Base-by-base conservation (phyloP, 352 stramenopile genomes). In the Phytophthora capsici region DNA sequence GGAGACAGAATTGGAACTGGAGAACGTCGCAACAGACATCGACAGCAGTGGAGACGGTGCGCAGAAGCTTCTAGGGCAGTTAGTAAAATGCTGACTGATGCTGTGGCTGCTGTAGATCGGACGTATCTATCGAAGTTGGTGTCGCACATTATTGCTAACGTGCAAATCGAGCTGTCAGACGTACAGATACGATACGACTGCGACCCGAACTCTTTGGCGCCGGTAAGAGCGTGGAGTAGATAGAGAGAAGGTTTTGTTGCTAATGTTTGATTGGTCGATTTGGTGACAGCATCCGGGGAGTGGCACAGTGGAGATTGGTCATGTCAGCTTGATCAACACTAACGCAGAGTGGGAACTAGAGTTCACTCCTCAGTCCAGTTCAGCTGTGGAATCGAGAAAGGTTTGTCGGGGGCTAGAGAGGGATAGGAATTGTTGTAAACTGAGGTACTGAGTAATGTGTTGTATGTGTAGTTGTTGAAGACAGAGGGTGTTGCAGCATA, bases 161-260 rank as follows among this genome's bases (percentile, higher is more conserved):
- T 96, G 10, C 86, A 96, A 58, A 91, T 96, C 26, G 88, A 96
- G 53, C 64, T 94, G 20, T 76, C 75, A 34, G 84, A 94, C 55
- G 83, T 96, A 26, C 77, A 94, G 70, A 63, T 96, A 30, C 86
- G 86, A 38, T 96, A 95, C 52, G 86, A 96, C 62, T 96, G 88
- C 65, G 72, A 78, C 20, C 57, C 71, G 14, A 85, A 80, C 55
- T 89, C 83, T 9, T 61, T 80, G 23, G 75, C 82, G n/a, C 77
- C 84, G 82, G 88, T 96, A 70, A 38, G 48, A 40, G 4, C 17
- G 6, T 23, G 13, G 8, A 51, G 10, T 9, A 12, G 23, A 10
- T 10, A 12, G 25, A 6, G 28, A 13, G 19, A 20, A 47, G 20
- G 4, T 25, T 47, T 13, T 10, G 6, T 25, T 47, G 20, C 12